phyloP scores from a whole-genome alignment of 306 rosid genomes.

The Potentilla sterilis region DNA sequence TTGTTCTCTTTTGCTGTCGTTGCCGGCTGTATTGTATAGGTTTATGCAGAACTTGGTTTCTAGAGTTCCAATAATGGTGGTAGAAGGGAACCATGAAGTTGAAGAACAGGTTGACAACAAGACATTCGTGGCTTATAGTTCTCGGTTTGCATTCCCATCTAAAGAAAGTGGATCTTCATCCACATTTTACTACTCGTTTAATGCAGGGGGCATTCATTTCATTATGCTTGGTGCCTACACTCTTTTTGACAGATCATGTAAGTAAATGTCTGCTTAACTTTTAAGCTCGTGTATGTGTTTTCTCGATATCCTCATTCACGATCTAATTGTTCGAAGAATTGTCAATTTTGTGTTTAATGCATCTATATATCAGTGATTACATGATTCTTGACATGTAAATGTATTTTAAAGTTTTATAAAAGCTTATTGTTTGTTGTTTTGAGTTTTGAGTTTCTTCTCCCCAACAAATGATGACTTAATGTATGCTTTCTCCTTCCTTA shows the following conservation, averaged over 20 bases:
- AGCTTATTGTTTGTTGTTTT: background rate
- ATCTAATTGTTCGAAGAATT: background rate
- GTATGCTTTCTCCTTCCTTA: constrained; percentile 7
- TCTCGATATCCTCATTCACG: background rate
- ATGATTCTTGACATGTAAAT: background rate
- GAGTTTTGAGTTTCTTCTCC: background rate
- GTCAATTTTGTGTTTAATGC: background rate
- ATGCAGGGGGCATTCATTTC: constrained; percentile 85
- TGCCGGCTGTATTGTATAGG: constrained; percentile 45
- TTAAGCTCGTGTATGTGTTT: background rate
- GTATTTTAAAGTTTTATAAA: background rate
- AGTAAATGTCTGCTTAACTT: background rate
- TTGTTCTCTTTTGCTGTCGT: constrained; percentile 18
- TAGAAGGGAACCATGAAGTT: constrained; percentile 86
- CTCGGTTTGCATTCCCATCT: constrained; percentile 86
- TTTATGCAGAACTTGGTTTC: constrained; percentile 76
- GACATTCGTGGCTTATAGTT: constrained; percentile 76
- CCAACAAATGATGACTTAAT: background rate
- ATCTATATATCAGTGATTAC: background rate
- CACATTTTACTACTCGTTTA: constrained; percentile 74
- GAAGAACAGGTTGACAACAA: constrained; percentile 55
- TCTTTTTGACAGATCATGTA: constrained; percentile 54
- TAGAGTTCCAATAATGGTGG: constrained; percentile 77
- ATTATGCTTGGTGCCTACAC: constrained; percentile 86
- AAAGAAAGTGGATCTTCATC: constrained; percentile 81